phyloP scores from a whole-genome alignment of 1,284 basidiomycete genomes.

The Vanrija sp. region DNA sequence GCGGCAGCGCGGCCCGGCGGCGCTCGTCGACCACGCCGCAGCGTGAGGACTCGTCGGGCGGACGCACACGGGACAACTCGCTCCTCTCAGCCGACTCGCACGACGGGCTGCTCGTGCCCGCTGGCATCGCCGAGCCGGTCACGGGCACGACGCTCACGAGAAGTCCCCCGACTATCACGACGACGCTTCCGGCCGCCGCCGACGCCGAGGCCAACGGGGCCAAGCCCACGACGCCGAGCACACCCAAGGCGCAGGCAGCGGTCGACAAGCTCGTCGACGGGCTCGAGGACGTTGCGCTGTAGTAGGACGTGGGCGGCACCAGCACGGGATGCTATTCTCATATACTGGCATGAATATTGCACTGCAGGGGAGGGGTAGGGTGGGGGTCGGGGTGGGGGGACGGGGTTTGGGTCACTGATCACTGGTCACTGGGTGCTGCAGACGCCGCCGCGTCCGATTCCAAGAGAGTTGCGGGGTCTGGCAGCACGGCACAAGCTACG shows the following conservation, averaged over 20 bases:
- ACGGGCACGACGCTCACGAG: not conserved
- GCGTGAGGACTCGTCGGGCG: not conserved
- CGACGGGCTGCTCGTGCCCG: slow-evolving; percentile 25
- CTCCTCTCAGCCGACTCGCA: slow-evolving; percentile 24
- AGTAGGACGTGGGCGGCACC: not conserved
- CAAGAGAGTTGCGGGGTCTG: too few relatives aligned
- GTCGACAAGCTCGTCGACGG: not conserved
- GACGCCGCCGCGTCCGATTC: too few relatives aligned
- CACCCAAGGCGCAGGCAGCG: not conserved
- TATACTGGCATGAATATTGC: too few relatives aligned
- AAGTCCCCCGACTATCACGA: not conserved
- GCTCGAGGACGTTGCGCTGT: slow-evolving; percentile 9
- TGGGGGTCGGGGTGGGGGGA: too few relatives aligned
- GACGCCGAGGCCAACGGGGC: not conserved
- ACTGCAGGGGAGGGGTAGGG: too few relatives aligned
- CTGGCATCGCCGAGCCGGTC: not conserved
- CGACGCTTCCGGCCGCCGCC: too few relatives aligned
- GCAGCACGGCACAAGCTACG: too few relatives aligned
- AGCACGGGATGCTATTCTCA: too few relatives aligned
- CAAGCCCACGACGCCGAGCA: not conserved
- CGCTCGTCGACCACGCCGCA: not conserved
- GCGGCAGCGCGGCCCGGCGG: slow-evolving; percentile 7
- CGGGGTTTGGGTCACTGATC: too few relatives aligned
- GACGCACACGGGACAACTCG: slow-evolving; percentile 7
- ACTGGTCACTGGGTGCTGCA: too few relatives aligned